Evolutionary conservation across 495 filamentous ascomycete genomes (phyloP).

Genomic region (Endocarpon pusillum): DNA sequence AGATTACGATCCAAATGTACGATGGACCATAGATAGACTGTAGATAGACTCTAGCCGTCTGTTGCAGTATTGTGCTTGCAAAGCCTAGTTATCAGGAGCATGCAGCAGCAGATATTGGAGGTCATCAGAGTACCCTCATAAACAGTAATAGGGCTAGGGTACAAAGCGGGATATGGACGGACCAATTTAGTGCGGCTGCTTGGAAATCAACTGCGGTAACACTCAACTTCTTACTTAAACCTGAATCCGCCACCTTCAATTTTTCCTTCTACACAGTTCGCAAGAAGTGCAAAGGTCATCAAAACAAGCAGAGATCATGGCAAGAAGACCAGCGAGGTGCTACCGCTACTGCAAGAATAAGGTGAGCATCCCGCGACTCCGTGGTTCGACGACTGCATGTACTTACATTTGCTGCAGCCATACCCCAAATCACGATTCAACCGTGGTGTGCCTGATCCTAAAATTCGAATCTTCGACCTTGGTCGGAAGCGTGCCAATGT

Average conservation of each 20-base stretch:
- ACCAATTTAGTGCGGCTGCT: slow-evolving; percentile 27
- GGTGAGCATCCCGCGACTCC: slow-evolving; percentile 38
- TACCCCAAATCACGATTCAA: slow-evolving; percentile 99
- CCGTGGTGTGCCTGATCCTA: slow-evolving; percentile 98
- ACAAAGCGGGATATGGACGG: no score
- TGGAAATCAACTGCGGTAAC: slow-evolving; percentile 31
- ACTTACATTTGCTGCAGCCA: slow-evolving; percentile 41
- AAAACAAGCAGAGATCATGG: slow-evolving; percentile 70
- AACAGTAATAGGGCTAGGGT: no score
- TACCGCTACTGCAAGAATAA: slow-evolving; percentile 99
- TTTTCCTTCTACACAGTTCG: slow-evolving; percentile 24
- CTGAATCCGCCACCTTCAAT: slow-evolving; percentile 20
- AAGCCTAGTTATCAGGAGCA: no score
- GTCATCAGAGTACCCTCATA: no score
- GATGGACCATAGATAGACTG: no score
- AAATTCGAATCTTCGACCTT: slow-evolving; percentile 99
- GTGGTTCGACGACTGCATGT: slow-evolving; percentile 4
- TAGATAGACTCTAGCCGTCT: no score
- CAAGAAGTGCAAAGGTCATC: slow-evolving; percentile 36
- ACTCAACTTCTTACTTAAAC: slow-evolving; percentile 23
- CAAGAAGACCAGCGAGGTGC: slow-evolving; percentile 92
- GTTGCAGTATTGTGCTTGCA: no score
- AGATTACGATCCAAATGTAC: no score
- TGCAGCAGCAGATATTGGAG: no score
- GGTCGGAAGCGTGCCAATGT: slow-evolving; percentile 96